Conservation (phyloP, 140 eudicot genomes). For the Erigeron philadelphicus region DNA sequence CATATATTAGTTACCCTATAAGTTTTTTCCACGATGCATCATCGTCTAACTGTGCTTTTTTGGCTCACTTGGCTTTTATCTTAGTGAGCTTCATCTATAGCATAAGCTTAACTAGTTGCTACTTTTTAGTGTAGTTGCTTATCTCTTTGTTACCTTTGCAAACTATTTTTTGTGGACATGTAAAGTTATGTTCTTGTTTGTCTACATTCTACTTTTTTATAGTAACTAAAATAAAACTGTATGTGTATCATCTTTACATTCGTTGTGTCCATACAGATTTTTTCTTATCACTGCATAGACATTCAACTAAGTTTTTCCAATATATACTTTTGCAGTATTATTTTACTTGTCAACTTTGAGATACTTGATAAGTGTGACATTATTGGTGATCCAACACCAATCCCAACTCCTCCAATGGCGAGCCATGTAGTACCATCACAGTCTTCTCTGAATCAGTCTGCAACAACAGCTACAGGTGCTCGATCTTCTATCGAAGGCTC, state of each 20-base stretch:
- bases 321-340: conserved; percentile 47
- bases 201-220: neutral
- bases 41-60: neutral
- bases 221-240: neutral
- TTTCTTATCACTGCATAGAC: neutral
- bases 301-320: conserved; percentile 6
- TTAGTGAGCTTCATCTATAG: neutral
- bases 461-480: conserved; percentile 18
- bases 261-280: conserved; percentile 5
- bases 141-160: neutral
- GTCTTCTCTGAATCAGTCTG: conserved; percentile 40
- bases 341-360: conserved; percentile 49
- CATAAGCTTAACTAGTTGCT: neutral
- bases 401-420: conserved; percentile 30
- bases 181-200: neutral
- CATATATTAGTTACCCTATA: neutral
- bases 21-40: too few relatives aligned
- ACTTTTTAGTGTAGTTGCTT: conserved; percentile 6
- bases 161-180: neutral
- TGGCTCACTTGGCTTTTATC: neutral
- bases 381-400: conserved; percentile 64
- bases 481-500: conserved; percentile 29
- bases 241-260: conserved; percentile 10
- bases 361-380: conserved; percentile 43
- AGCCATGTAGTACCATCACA: conserved; percentile 38